Evolutionary conservation across 768 basidiomycete species (phyloP), one percentile per base, ranked within the genome.

Genomic region (Chlorophyllum brunneum): DNA sequence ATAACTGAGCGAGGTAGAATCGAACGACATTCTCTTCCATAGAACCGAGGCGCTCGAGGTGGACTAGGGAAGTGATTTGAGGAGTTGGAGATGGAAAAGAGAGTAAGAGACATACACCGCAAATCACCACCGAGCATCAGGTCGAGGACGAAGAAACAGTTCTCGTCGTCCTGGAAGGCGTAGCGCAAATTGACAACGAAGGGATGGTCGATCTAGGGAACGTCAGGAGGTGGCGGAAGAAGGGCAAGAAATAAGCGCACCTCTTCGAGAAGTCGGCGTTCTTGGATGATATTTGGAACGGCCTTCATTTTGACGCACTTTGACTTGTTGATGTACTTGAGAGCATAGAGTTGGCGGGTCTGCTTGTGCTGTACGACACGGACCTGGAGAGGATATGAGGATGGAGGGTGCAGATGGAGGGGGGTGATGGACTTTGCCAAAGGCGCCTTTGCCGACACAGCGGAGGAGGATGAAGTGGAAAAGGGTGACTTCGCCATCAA

Each of bases 241-340:
- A 51, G 24, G 40, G 24, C 43, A 39, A 48, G 41, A 51, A 54
- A 40, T 27, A 9, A 48, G 59, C 65, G 34, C 45, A 94, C 95
- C 85, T 99, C 97, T 70, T 99, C 97, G 24, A 99, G 79, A 34
- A 99, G 72, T 30, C 93, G 78, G 23, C 97, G 83, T 66, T 99
- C 97, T 66, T 98, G 97, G 44, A 99, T 85, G 65, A 99, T 92
- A 65, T 99, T 98, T 20, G 92, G 85, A 31, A 98, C 94, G 1
- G 95, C 95, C 63, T 94, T 95, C 93, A 97, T 97, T 77, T 95
- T 95, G 56, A 97, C 93, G 60, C 89, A 97, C 76, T 95, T 95
- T 36, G 88, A 67, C 70, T 99, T 99, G 77, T 98, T 98, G 71
- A 99, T 99, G 73, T 99, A 99, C 70, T 99, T 99, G 68, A 99